Evolutionary conservation across 352 stramenopile species (phyloP).

Genomic region (Globisporangium emineosum): DNA sequence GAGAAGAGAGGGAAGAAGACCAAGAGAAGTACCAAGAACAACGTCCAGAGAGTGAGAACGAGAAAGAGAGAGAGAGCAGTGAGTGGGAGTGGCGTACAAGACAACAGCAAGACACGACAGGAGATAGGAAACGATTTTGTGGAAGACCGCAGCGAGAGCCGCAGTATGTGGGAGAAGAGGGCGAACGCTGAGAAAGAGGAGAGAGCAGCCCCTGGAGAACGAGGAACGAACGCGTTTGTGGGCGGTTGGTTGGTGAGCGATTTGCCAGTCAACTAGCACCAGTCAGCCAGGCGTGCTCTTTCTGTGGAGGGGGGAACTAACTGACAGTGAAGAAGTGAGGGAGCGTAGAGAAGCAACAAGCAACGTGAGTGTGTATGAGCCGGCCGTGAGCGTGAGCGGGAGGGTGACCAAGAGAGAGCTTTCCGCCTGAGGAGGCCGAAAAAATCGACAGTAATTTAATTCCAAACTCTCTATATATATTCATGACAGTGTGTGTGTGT

Average conservation of each 20-base stretch:
- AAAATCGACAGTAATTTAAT: slow-evolving; percentile 11
- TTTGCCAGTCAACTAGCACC: neutral
- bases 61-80: neutral
- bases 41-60: neutral
- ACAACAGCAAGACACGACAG: slow-evolving; percentile 1
- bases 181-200: neutral
- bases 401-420: neutral
- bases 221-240: neutral
- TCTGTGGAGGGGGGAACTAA: neutral
- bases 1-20: neutral
- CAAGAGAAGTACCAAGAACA: neutral
- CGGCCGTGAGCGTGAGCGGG: neutral
- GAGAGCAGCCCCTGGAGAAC: neutral
- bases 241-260: neutral
- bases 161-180: neutral
- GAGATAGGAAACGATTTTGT: neutral
- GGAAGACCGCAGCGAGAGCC: neutral
- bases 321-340: neutral
- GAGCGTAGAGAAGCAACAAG: neutral
- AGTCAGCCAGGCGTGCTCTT: neutral
- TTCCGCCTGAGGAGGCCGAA: neutral
- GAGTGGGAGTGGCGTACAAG: neutral
- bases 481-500: neutral
- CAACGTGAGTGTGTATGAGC: slow-evolving; percentile 9
- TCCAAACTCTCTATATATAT: slow-evolving; percentile 11